Percentiles rank a stretch among this genome's conserved stretches.
Evolutionary conservation across 257 asterid species (phyloP).

Genomic region (Linaria vulgaris): DNA sequence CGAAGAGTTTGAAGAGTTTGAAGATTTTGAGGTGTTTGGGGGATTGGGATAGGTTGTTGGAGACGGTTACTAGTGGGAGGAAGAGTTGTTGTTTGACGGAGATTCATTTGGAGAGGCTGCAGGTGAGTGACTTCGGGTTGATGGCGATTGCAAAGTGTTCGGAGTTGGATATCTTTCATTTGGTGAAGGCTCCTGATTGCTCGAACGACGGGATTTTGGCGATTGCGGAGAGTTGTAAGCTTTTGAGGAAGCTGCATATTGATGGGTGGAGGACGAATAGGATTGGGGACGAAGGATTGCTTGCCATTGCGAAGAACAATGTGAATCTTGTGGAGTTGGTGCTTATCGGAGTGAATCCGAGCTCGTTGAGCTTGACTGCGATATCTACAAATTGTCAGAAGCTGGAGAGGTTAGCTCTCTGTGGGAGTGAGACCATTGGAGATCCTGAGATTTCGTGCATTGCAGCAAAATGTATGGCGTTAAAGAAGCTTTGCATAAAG

Average conservation of each 20-base stretch:
- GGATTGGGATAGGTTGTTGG: conserved; percentile 76
- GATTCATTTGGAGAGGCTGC: conserved; percentile 79
- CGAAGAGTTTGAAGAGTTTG: conserved; percentile 59
- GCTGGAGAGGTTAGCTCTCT: conserved; percentile 80
- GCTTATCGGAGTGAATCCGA: conserved; percentile 81
- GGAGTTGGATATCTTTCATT: conserved; percentile 66
- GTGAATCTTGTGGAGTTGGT: conserved; percentile 71
- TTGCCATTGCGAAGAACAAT: conserved; percentile 63
- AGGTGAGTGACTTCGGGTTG: conserved; percentile 69
- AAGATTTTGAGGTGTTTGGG: conserved; percentile 74
- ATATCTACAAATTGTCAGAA: conserved; percentile 68
- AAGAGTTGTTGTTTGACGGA: conserved; percentile 59
- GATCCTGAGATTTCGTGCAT: conserved; percentile 74
- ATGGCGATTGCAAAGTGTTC: conserved; percentile 52
- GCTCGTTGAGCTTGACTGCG: conserved; percentile 50
- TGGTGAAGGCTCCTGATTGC: conserved; percentile 78
- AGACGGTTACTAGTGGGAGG: conserved; percentile 41
- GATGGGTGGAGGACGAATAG: conserved; percentile 90
- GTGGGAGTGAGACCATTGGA: conserved; percentile 89
- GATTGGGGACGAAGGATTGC: conserved; percentile 76
- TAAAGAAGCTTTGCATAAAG: conserved; percentile 86
- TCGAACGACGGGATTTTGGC: conserved; percentile 65
- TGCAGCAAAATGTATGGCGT: conserved; percentile 58
- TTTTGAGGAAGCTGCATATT: conserved; percentile 84
- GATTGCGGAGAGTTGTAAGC: conserved; percentile 68